phyloP scores from a whole-genome alignment of 164 flowering plant genomes.

The Piper betle region DNA sequence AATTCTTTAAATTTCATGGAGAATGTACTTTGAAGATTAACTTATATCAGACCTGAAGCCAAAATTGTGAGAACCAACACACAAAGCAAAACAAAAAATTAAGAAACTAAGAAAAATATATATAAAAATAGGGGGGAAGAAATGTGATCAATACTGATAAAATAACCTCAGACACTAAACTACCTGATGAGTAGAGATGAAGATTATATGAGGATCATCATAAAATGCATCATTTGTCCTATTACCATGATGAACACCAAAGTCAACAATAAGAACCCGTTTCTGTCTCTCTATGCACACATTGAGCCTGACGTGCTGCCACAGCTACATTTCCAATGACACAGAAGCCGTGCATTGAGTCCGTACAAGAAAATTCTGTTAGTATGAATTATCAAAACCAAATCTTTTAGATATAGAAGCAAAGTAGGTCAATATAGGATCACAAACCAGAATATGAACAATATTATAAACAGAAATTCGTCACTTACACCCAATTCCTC shows the following conservation, averaged over 20 bases:
- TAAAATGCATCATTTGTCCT: slow-evolving; percentile 94
- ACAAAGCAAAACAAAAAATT: neutral
- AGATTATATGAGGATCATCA: slow-evolving; percentile 86
- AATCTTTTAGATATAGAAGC: neutral
- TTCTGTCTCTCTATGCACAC: slow-evolving; percentile 65
- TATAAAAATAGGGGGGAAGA: too few species aligned
- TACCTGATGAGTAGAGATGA: slow-evolving; percentile 94
- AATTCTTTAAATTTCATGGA: too few species aligned
- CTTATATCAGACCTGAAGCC: too few species aligned
- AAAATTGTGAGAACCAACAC: neutral
- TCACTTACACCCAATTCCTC: too few species aligned
- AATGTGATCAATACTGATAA: neutral
- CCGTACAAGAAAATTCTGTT: slow-evolving; percentile 18
- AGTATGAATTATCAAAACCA: neutral
- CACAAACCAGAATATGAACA: neutral
- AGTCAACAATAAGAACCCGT: slow-evolving; percentile 85
- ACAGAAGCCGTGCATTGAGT: slow-evolving; percentile 97
- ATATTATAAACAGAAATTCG: neutral
- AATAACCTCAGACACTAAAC: neutral
- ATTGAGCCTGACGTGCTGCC: slow-evolving; percentile 95
- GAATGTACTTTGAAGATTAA: too few species aligned
- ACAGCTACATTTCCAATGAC: slow-evolving; percentile 92
- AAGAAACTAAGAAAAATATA: too few species aligned
- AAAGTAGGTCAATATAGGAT: too few species aligned
- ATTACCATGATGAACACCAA: slow-evolving; percentile 98